Percentiles rank a stretch among this genome's conserved stretches.
These are phyloP conservation scores for Cladophialophora bantiana DNA, from an alignment of 2,329 filamentous ascomycete species.

Conservation along the genomic window DNA sequence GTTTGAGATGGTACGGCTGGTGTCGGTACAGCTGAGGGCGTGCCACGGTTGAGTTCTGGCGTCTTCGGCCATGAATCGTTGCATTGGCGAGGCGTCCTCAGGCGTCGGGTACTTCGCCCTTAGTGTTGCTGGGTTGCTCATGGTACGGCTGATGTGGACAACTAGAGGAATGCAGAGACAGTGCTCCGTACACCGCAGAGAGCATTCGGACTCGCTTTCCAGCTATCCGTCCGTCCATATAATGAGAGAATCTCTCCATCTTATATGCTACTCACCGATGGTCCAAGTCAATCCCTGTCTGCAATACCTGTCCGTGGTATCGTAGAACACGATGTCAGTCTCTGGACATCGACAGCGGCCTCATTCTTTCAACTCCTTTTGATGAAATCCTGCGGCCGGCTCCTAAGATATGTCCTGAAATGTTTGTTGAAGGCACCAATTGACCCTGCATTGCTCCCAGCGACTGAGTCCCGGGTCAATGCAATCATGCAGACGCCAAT, in stretches of 20 bases:
- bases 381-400: background rate
- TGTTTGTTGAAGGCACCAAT: background rate
- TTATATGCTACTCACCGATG: background rate
- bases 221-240: background rate
- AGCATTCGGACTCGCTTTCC: background rate
- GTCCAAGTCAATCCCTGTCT: background rate
- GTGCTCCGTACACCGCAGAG: background rate
- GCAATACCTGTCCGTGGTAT: no score
- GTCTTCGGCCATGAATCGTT: conserved; percentile 7
- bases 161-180: background rate
- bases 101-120: background rate
- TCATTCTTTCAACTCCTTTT: background rate
- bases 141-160: background rate
- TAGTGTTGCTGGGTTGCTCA: background rate
- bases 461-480: background rate
- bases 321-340: background rate
- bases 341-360: background rate
- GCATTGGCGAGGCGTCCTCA: background rate
- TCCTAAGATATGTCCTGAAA: background rate
- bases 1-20: background rate
- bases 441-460: background rate
- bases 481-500: background rate
- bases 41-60: background rate
- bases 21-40: background rate
- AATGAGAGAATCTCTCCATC: background rate